Evolutionary conservation across 2,329 filamentous ascomycete genomes (phyloP), one percentile per base, ranked within the genome.

Genomic region (Scedosporium aurantiacum): DNA sequence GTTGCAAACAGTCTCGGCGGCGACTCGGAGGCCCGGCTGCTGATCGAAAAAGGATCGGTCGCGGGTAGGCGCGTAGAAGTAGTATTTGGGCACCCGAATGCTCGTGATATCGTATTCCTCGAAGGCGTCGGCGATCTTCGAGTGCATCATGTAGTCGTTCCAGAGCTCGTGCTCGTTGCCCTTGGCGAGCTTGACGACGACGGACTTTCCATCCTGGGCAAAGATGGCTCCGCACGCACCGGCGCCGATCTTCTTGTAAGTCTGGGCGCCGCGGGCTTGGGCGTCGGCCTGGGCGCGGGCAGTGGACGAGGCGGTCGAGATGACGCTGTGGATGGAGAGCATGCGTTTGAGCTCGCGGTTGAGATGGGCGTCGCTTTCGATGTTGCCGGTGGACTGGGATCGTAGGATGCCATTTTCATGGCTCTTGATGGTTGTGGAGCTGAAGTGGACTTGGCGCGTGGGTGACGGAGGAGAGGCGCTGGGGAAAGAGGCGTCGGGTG

Each of bases 171-270:
- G 16, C 23, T 60, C 37, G 21, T 32, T 40, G n/a, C 52, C 47
- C 61, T 64, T 68, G 3, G 64, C 61, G 2, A 69, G 18, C 16
- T 69, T 69, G 32, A 64, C 23, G 0, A 57, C 66, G 0, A 61
- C 0, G 4, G 62, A 45, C 5, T 58, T 25, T 6, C 61, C 63
- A 1, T 63, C 41, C 1, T 47, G 55, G 6, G 37, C 60, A 25
- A 68, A 66, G 1, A 69, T 37, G 3, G 55, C 63, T 2, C 67
- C 66, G 47, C 68, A 68, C 4, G 64, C 64, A 0, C 68, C 68
- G 0, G 63, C 63, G 3, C 68, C 68, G n/a, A 70, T 67, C 41
- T 66, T 66, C 6, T 14, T 58, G 40, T 58, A 65, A 2, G 18
- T 32, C 5, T 54, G 7, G 6, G 28, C 18, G 12, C 57, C 18